Evolutionary conservation across 2,329 filamentous ascomycete genomes (phyloP).

Genomic region (Colletotrichum navitas): DNA sequence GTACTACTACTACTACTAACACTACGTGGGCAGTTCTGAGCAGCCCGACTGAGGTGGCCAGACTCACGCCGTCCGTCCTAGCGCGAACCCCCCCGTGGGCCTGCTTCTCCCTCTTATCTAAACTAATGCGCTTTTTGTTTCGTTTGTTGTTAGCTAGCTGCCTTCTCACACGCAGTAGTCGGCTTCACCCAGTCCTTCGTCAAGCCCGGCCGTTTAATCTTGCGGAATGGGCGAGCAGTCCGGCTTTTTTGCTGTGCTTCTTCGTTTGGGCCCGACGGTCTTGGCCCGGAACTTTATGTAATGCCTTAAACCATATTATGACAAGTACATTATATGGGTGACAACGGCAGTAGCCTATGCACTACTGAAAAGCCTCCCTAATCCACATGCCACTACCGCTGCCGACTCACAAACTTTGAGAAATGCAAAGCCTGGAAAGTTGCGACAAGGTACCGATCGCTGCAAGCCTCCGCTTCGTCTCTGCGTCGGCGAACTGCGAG

Average conservation of each 20-base stretch:
- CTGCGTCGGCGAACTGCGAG: constrained; percentile 38
- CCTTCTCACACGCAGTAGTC: neutral
- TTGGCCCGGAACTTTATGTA: neutral
- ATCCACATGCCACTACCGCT: neutral
- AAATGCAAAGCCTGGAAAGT: neutral
- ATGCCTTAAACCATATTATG: neutral
- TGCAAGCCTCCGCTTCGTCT: constrained; percentile 33
- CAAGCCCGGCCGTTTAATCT: constrained; percentile 10
- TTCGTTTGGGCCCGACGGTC: neutral
- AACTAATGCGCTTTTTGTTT: neutral
- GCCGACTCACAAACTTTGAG: neutral
- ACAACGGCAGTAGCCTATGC: neutral
- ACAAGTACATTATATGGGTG: neutral
- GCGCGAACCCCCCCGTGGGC: neutral
- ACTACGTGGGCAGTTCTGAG: neutral
- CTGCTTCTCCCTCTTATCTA: neutral
- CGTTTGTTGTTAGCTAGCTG: neutral
- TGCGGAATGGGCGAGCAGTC: neutral
- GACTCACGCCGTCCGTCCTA: neutral
- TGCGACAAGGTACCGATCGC: constrained; percentile 21
- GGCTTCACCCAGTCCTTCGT: neutral
- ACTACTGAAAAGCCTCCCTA: neutral
- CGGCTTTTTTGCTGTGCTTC: neutral
- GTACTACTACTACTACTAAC: too few relatives aligned
- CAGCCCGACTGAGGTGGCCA: neutral